A percentile compares a stretch with the other conserved stretches of the same genome.
phyloP scores from a whole-genome alignment of 768 basidiomycete species.

The Mycena amicta region DNA sequence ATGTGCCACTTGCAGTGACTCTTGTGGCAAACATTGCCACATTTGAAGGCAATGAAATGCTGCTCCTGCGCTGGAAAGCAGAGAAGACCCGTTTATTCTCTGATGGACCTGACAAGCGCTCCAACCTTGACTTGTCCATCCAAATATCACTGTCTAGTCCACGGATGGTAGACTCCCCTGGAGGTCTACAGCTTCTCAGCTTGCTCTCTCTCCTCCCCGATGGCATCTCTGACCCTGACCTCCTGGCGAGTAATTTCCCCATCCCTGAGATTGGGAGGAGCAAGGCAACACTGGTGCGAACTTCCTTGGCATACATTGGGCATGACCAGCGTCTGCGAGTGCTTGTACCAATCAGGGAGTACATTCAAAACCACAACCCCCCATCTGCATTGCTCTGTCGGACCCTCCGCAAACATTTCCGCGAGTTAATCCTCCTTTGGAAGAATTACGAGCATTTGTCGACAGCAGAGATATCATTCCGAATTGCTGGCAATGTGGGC shows the following conservation, averaged over 20 bases:
- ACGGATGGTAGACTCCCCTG: not conserved
- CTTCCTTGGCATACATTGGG: not conserved
- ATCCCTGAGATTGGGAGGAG: not conserved
- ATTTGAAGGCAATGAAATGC: not conserved
- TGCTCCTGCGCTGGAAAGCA: not conserved
- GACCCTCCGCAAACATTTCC: slow-evolving; percentile 8
- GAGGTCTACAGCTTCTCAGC: not conserved
- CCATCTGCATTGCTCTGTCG: slow-evolving; percentile 8
- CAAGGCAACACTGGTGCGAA: not conserved
- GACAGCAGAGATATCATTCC: not conserved
- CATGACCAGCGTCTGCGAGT: not conserved
- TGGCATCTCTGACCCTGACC: slow-evolving; percentile 1
- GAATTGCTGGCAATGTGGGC: slow-evolving; percentile 8
- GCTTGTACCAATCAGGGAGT: not conserved
- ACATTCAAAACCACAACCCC: not conserved
- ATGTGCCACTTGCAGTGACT: not conserved
- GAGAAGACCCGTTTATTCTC: not conserved
- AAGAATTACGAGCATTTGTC: slow-evolving; percentile 17
- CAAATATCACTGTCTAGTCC: not conserved
- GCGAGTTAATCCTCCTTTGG: slow-evolving; percentile 9
- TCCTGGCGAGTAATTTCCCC: not conserved
- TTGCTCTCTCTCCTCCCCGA: slow-evolving; percentile 1
- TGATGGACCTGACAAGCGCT: not conserved
- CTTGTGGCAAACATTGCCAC: not conserved
- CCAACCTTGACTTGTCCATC: not conserved